Base-by-base conservation (phyloP, 371 early-diverging fungal species). In the Mortierella sp. region DNA sequence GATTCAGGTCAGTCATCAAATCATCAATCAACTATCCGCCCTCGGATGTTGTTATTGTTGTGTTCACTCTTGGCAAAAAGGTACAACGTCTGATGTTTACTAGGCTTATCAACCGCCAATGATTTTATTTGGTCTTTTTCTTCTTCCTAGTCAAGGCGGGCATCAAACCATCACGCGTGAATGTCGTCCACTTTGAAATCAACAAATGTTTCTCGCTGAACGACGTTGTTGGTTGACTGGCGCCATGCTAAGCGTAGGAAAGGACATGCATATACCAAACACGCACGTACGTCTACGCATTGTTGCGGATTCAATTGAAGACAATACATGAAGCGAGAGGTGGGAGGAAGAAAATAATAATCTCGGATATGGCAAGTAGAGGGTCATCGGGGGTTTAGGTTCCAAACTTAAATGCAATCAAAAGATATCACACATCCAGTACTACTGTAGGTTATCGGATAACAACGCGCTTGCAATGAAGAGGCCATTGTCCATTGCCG, bases 81-180 rank as follows among this genome's bases (percentile, higher is more conserved):
- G 1, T 24, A 27, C n/a, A 27, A n/a, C 58, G 58, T 10, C n/a
- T 4, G 58, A 27, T 12, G 29, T 58, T 58, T 29, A 7, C 10
- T 55, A 56, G 32, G 60, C 60, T 60, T 60, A 60, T 60, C 60
- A 60, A 60, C 29, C 29, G 49, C 49, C 49, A 49, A 49, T 51
- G 51, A 51, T 21, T 16, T 21, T 27, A 58, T 60, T 18, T 32
- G 7, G n/a, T 56, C 29, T 60, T 60, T 16, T 16, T 16, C 32
- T 60, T 60, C 5, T 60, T 60, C 60, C 11, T 60, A 60, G 18
- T 4, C 32, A 32, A 29, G 8, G 54, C 5, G 10, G 8, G 54
- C 5, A 29, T 11, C 32, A 11, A 14, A 32, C 14, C 32, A 32
- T 60, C 49, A 18, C 49, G 49, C 16, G 49, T 49, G 49, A 16